These are phyloP conservation scores for Pulveroboletus frians DNA, from an alignment of 768 basidiomycete genomes.

Conservation along the genomic window DNA sequence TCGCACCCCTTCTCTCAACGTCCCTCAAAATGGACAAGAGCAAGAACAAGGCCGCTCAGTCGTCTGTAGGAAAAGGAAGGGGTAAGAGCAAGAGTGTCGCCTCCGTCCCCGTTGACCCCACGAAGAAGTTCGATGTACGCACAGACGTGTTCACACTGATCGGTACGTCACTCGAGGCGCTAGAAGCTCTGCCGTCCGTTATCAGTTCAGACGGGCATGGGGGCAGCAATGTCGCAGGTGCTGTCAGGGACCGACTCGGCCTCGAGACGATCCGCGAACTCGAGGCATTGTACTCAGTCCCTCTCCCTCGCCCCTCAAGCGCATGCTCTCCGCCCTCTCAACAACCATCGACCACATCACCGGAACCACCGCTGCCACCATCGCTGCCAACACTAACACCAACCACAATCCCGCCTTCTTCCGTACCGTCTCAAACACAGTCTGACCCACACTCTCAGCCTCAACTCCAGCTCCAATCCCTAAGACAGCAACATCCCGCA, in stretches of 20 bases:
- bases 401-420: not conserved
- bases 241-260: constrained; percentile 22
- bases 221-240: not conserved
- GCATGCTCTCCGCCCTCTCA: not conserved
- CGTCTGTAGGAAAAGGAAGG: constrained; percentile 1
- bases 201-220: not conserved
- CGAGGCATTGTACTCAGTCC: constrained; percentile 15
- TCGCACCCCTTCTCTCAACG: constrained; percentile 7
- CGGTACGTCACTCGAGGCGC: constrained; percentile 13
- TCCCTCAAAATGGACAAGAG: constrained; percentile 5
- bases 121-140: constrained; percentile 12
- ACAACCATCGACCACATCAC: not conserved
- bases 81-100: not conserved
- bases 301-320: not conserved
- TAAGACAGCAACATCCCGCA: not conserved
- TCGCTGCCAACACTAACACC: not conserved
- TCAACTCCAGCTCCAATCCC: not conserved
- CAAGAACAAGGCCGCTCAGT: not conserved
- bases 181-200: constrained; percentile 11
- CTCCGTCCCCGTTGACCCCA: not conserved
- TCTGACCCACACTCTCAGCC: not conserved
- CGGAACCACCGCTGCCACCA: not conserved
- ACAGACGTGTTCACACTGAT: constrained; percentile 24
- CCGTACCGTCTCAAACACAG: not conserved
- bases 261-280: constrained; percentile 27